These are phyloP conservation scores for Warburgia ugandensis DNA, from an alignment of 164 flowering plant species.

Conservation along the genomic window DNA sequence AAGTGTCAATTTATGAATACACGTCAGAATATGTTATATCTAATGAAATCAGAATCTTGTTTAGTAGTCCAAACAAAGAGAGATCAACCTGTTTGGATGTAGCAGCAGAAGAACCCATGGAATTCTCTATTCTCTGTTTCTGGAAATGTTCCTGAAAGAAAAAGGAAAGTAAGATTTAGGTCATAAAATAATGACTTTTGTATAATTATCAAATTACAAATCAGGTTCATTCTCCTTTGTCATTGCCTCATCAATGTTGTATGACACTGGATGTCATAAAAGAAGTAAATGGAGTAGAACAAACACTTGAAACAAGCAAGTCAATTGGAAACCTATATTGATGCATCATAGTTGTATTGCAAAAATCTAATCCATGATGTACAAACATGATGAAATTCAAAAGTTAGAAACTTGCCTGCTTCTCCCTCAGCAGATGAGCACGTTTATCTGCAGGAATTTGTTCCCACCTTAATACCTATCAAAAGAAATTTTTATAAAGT, in stretches of 20 bases:
- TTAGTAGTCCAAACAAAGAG: too few relatives aligned
- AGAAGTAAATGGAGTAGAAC: too few relatives aligned
- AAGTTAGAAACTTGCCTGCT: conserved; percentile 37
- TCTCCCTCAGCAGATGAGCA: conserved; percentile 74
- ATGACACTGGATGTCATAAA: too few relatives aligned
- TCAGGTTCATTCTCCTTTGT: too few relatives aligned
- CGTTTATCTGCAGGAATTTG: conserved; percentile 82
- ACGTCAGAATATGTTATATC: too few relatives aligned
- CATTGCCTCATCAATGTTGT: too few relatives aligned
- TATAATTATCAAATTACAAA: neutral
- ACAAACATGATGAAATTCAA: neutral
- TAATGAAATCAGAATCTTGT: too few relatives aligned
- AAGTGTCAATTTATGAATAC: too few relatives aligned
- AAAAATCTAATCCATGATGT: too few relatives aligned
- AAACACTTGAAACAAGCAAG: too few relatives aligned
- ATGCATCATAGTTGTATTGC: too few relatives aligned
- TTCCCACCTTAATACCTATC: conserved; percentile 74
- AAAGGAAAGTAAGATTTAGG: neutral
- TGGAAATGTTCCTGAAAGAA: conserved; percentile 75
- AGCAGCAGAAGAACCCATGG: conserved; percentile 83
- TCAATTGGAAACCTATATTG: too few relatives aligned
- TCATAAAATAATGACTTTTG: neutral
- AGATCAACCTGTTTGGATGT: conserved; percentile 73
- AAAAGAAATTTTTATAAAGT: conserved; percentile 4
- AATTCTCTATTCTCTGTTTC: conserved; percentile 72